Percentiles rank a stretch among this genome's conserved stretches.
phyloP scores from a whole-genome alignment of 495 filamentous ascomycete species.

The Bryoglossum gracile region DNA sequence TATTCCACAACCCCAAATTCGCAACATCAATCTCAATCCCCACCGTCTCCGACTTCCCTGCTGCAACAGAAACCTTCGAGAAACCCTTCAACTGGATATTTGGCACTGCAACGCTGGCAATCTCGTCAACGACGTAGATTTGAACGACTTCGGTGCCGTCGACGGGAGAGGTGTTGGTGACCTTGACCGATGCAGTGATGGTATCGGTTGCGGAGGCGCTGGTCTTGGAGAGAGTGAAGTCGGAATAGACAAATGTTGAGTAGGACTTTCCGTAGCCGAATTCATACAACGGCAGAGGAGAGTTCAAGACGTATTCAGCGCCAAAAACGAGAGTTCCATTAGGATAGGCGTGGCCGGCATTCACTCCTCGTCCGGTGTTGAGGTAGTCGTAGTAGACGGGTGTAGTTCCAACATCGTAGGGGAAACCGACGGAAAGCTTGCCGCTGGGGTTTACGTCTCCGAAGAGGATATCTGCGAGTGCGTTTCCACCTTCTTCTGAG shows the following conservation, averaged over 20 bases:
- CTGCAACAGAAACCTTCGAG: constrained; percentile 53
- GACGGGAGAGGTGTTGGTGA: constrained; percentile 47
- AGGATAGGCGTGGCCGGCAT: constrained; percentile 38
- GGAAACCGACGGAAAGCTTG: constrained; percentile 56
- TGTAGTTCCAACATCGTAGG: constrained; percentile 54
- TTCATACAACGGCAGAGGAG: constrained; percentile 50
- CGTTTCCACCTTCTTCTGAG: constrained; percentile 76
- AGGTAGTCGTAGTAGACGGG: constrained; percentile 66
- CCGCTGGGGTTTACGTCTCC: constrained; percentile 79
- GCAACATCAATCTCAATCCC: constrained; percentile 43
- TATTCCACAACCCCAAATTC: constrained; percentile 52
- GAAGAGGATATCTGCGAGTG: constrained; percentile 86
- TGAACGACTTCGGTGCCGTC: constrained; percentile 64
- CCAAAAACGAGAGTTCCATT: constrained; percentile 60
- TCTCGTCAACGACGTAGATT: constrained; percentile 54
- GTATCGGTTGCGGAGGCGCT: constrained; percentile 36
- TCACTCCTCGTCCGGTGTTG: constrained; percentile 52
- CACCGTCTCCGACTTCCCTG: constrained; percentile 52
- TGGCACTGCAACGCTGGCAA: constrained; percentile 56
- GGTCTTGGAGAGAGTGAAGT: constrained; percentile 38
- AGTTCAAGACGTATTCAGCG: constrained; percentile 56
- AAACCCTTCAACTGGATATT: constrained; percentile 63
- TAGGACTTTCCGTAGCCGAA: constrained; percentile 67
- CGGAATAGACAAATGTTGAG: constrained; percentile 50
- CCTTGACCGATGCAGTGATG: constrained; percentile 45